Evolutionary conservation across 2,329 filamentous ascomycete genomes (phyloP).

Genomic region (Botrytis deweyae): DNA sequence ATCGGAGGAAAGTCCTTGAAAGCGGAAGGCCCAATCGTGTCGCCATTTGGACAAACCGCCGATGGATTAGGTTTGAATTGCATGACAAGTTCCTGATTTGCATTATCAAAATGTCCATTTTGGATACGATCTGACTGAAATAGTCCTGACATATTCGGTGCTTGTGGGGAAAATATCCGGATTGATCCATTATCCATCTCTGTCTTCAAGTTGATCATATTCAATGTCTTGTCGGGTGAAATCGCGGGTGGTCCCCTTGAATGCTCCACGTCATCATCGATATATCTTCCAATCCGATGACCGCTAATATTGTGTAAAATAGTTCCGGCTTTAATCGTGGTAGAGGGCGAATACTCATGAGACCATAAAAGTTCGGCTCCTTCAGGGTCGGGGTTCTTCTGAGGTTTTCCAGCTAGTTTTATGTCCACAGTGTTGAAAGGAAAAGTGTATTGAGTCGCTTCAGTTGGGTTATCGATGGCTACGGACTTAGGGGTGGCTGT

Average conservation of each 20-base stretch:
- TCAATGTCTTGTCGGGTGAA: neutral
- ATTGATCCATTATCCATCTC: constrained; percentile 7
- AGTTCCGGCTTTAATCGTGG: constrained; percentile 11
- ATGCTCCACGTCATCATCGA: neutral
- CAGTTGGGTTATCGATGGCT: neutral
- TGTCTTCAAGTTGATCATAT: neutral
- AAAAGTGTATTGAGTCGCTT: neutral
- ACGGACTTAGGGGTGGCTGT: constrained; percentile 27
- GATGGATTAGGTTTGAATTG: constrained; percentile 38
- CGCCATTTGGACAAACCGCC: constrained; percentile 14
- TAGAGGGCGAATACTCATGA: neutral
- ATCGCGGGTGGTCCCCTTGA: neutral
- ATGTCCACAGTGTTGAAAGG: neutral
- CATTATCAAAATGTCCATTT: neutral
- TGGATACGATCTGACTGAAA: constrained; percentile 6
- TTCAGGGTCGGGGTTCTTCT: neutral
- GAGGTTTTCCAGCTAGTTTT: neutral
- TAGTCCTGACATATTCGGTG: constrained; percentile 31
- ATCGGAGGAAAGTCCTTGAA: constrained; percentile 36
- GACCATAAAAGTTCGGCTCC: neutral
- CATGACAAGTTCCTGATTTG: constrained; percentile 27
- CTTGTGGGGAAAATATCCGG: constrained; percentile 29
- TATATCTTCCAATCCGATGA: neutral
- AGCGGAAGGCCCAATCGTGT: constrained; percentile 27
- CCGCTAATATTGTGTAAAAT: constrained; percentile 11